A percentile compares a stretch with the other conserved stretches of the same genome.
Evolutionary conservation across 306 rosid species (phyloP).

Genomic region (Begonia loranthoides): DNA sequence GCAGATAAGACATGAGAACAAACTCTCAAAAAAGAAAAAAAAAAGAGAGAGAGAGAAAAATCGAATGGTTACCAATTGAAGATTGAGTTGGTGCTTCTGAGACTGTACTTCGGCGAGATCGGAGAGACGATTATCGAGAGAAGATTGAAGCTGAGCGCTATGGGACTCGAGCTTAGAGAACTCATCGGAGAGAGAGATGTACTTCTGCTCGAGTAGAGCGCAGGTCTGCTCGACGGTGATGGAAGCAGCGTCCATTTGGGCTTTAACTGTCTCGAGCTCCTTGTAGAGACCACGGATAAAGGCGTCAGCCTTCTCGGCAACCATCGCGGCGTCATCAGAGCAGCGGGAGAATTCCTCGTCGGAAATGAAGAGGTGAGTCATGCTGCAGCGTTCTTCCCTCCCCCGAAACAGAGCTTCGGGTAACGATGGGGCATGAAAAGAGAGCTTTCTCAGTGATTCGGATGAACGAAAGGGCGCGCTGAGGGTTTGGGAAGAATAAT

Average conservation of each 20-base stretch:
- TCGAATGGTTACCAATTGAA: slow-evolving; percentile 40
- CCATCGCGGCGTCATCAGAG: slow-evolving; percentile 31
- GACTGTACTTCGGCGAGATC: slow-evolving; percentile 50
- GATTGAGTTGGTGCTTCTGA: slow-evolving; percentile 40
- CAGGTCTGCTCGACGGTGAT: slow-evolving; percentile 95
- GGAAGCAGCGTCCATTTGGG: slow-evolving; percentile 64
- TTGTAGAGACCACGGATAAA: slow-evolving; percentile 54
- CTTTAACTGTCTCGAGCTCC: slow-evolving; percentile 72
- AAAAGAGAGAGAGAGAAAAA: too few species aligned
- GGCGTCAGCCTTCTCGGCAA: slow-evolving; percentile 75
- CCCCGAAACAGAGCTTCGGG: too few species aligned
- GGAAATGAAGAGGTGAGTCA: slow-evolving; percentile 57
- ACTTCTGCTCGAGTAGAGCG: slow-evolving; percentile 89
- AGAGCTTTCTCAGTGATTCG: too few species aligned
- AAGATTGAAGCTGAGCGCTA: slow-evolving; percentile 45
- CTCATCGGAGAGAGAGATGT: slow-evolving; percentile 51
- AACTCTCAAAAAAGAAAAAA: background rate
- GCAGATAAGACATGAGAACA: background rate
- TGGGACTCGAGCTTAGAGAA: slow-evolving; percentile 65
- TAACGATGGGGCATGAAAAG: too few species aligned
- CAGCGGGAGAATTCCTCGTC: slow-evolving; percentile 70
- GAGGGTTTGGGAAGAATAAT: too few species aligned
- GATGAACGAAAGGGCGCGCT: too few species aligned
- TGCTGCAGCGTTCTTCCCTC: background rate
- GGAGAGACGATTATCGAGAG: slow-evolving; percentile 36